Conservation (phyloP, 495 filamentous ascomycete species). For the Chaetomidium leptoderma region DNA sequence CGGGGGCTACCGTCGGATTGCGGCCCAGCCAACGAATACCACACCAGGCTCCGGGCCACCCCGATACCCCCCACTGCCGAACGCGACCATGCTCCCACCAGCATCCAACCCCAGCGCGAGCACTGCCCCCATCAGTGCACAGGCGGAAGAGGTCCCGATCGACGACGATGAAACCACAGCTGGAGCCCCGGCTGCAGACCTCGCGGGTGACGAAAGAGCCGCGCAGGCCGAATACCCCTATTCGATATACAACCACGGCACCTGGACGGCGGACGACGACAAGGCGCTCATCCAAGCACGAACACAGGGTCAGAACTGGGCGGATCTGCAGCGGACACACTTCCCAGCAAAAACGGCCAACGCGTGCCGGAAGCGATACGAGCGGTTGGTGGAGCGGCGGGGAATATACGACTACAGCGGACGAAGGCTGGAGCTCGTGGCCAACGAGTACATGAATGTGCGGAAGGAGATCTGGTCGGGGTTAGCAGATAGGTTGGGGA, state of each 20-base stretch:
- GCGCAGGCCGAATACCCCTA: constrained; percentile 15
- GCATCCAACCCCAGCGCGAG: background rate
- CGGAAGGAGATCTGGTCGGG: constrained; percentile 66
- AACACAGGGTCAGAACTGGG: constrained; percentile 62
- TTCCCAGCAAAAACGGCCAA: constrained; percentile 72
- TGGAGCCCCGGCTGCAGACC: background rate
- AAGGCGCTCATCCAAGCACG: constrained; percentile 58
- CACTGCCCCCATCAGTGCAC: background rate
- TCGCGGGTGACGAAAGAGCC: background rate
- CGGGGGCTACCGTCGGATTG: background rate
- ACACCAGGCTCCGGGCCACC: background rate
- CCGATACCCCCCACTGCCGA: background rate
- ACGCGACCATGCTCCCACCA: background rate
- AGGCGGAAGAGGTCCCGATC: background rate
- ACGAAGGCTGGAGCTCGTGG: constrained; percentile 57
- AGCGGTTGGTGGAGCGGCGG: constrained; percentile 63
- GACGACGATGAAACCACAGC: background rate
- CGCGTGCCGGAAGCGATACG: constrained; percentile 75
- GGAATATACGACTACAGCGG: constrained; percentile 62
- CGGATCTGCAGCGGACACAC: constrained; percentile 59
- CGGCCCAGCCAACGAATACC: background rate
- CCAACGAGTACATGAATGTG: constrained; percentile 61
- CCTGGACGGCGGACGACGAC: constrained; percentile 64
- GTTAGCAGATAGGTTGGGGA: constrained; percentile 56
- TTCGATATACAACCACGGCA: constrained; percentile 46